phyloP scores from a whole-genome alignment of 2,329 filamentous ascomycete genomes.

The Stylonectria norvegica region DNA sequence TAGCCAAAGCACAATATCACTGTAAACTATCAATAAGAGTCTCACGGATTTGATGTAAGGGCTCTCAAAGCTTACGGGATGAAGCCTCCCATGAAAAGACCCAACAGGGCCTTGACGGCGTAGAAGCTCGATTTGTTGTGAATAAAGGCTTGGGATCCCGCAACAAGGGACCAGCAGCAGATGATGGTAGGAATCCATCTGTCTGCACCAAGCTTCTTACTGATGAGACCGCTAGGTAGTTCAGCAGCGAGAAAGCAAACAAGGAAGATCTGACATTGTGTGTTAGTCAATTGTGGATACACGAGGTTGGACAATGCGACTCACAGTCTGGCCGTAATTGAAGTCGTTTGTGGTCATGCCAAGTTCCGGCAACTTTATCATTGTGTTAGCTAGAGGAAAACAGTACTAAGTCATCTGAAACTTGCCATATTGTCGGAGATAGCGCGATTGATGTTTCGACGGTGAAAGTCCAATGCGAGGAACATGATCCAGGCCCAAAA shows the following conservation, averaged over 20 bases:
- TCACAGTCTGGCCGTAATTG: slow-evolving; percentile 41
- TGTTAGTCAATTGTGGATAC: slow-evolving; percentile 1
- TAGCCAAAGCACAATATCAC: slow-evolving; percentile 60
- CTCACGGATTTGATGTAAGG: background rate
- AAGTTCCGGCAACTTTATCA: slow-evolving; percentile 33
- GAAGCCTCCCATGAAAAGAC: slow-evolving; percentile 48
- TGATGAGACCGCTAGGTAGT: slow-evolving; percentile 47
- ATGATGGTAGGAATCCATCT: slow-evolving; percentile 43
- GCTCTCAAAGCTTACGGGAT: slow-evolving; percentile 38
- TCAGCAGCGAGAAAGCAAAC: slow-evolving; percentile 46
- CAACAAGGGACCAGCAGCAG: slow-evolving; percentile 39
- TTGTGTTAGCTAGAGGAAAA: slow-evolving; percentile 4
- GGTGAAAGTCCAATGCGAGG: slow-evolving; percentile 43
- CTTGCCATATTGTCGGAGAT: slow-evolving; percentile 39
- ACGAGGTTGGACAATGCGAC: slow-evolving; percentile 6
- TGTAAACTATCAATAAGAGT: background rate
- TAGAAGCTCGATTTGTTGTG: slow-evolving; percentile 37
- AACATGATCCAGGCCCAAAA: slow-evolving; percentile 47
- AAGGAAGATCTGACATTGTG: slow-evolving; percentile 36
- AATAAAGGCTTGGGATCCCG: slow-evolving; percentile 37
- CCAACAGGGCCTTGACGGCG: slow-evolving; percentile 41
- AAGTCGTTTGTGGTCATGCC: slow-evolving; percentile 45
- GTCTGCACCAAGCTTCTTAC: slow-evolving; percentile 50
- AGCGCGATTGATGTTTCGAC: slow-evolving; percentile 45
- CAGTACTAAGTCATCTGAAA: background rate